A percentile compares a stretch with the other conserved stretches of the same genome.
phyloP scores from a whole-genome alignment of 2,329 filamentous ascomycete genomes.

The Corniculantispora saksenae region DNA sequence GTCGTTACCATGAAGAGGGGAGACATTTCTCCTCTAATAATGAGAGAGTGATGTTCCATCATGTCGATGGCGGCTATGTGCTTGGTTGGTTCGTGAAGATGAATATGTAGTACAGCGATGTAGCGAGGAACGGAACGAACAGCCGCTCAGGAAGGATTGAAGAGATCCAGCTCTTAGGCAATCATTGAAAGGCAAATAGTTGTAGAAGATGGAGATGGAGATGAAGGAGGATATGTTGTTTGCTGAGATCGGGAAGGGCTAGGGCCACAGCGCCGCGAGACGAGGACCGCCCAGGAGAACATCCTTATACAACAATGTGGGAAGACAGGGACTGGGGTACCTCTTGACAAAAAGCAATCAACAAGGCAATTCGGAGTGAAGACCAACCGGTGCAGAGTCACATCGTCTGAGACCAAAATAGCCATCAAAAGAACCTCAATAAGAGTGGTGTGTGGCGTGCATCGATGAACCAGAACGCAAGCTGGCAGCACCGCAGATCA shows the following conservation, averaged over 20 bases:
- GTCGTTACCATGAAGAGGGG: slow-evolving; percentile 27
- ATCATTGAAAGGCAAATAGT: not conserved
- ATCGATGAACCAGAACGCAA: not conserved
- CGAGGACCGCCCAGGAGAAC: not conserved
- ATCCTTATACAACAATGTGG: slow-evolving; percentile 8
- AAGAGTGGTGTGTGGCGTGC: slow-evolving; percentile 6
- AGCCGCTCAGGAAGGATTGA: not conserved
- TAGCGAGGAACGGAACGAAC: not conserved
- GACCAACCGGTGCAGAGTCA: not conserved
- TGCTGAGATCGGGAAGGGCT: not conserved
- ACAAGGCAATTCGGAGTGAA: not conserved
- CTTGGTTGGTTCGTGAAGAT: too few species aligned
- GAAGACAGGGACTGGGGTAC: not conserved
- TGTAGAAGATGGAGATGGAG: not conserved
- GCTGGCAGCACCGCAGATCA: not conserved
- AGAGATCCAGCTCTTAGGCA: not conserved
- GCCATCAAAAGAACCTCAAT: slow-evolving; percentile 10
- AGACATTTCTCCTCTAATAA: not conserved
- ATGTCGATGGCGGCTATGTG: not conserved
- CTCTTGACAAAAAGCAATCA: not conserved
- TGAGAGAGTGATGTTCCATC: not conserved
- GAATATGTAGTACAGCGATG: not conserved
- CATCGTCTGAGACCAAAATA: slow-evolving; percentile 10
- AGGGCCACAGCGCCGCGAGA: not conserved
- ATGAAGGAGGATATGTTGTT: not conserved